Conservation (phyloP, 768 basidiomycete species). For the Termitomyces bulborhizus region DNA sequence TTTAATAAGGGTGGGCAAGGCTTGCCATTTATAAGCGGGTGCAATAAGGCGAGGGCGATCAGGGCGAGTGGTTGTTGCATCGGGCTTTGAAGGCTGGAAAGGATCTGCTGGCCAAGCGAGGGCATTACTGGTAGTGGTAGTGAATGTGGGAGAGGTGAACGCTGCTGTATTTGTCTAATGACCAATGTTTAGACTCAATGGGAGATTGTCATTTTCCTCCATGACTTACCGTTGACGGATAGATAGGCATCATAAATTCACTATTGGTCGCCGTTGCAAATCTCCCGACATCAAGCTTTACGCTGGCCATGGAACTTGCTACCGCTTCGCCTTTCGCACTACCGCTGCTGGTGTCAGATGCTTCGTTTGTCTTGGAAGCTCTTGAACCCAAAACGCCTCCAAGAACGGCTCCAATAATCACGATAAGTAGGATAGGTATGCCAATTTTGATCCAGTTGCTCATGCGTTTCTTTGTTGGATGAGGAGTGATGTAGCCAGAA, state of each 20-base stretch:
- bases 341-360: slow-evolving; percentile 20
- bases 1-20: slow-evolving; percentile 68
- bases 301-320: slow-evolving; percentile 51
- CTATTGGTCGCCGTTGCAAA: slow-evolving; percentile 78
- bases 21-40: slow-evolving; percentile 86
- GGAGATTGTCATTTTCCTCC: background rate
- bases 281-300: slow-evolving; percentile 54
- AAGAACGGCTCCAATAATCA: slow-evolving; percentile 62
- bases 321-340: slow-evolving; percentile 34
- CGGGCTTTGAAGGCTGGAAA: slow-evolving; percentile 60
- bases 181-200: background rate
- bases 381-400: slow-evolving; percentile 77
- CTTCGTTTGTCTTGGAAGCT: slow-evolving; percentile 32
- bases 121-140: slow-evolving; percentile 40
- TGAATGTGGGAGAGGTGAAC: slow-evolving; percentile 69
- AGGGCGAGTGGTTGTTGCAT: slow-evolving; percentile 53
- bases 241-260: slow-evolving; percentile 75
- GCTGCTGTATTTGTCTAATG: slow-evolving; percentile 68
- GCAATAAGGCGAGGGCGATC: slow-evolving; percentile 92
- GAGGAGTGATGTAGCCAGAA: slow-evolving; percentile 61
- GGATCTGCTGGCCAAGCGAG: slow-evolving; percentile 78
- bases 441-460: slow-evolving; percentile 78
- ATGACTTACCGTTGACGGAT: slow-evolving; percentile 77
- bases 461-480: slow-evolving; percentile 39
- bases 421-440: slow-evolving; percentile 55